Base-by-base conservation (phyloP, 2,329 filamentous ascomycete species). In the Fusarium sp. region DNA sequence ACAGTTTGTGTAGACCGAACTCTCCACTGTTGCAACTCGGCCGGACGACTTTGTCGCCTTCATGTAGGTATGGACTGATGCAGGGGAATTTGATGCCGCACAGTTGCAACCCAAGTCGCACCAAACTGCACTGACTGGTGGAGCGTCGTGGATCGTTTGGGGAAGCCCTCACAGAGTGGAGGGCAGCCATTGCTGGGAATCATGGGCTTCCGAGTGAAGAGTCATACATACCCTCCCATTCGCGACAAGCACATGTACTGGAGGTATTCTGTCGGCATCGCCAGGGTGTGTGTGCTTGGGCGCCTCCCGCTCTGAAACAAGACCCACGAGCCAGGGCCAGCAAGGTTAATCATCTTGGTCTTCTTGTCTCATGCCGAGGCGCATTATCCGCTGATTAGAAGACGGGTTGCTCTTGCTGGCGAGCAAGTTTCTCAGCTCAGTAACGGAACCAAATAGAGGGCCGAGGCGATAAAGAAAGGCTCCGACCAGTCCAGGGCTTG, bases 31-130 rank as follows among this genome's bases (percentile, higher is more conserved):
- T 38, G 20, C 58, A 59, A 27, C 22, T 38, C 56, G 33, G 45
- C 61, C 61, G 32, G 61, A 54, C 33, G 52, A 65, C 52, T 57
- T 35, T 43, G 52, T 50, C 35, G 35, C 22, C 66, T 65, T 30
- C 17, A 65, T 58, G 65, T 35, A 68, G 43, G 65, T 58, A 67
- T 71, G 63, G 54, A 70, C 70, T 45, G 63, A 71, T 63, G 58
- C 59, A 73, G 56, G 73, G 66, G 63, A 75, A 71, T 63, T 62
- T 33, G 52, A 61, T 59, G 66, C 47, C 47, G 38, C 54, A 63
- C 65, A 69, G 69, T 63, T 59, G 67, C 66, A 62, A 62, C 37
- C 40, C 45, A 63, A 69, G 63, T 68, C 37, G 64, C 63, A 69
- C 59, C 40, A 59, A 66, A 43, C 45, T 62, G 45, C 60, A 70